Base-by-base conservation (phyloP, 1,139 yeast genomes). In the Protomyces lactucae-debilis region DNA sequence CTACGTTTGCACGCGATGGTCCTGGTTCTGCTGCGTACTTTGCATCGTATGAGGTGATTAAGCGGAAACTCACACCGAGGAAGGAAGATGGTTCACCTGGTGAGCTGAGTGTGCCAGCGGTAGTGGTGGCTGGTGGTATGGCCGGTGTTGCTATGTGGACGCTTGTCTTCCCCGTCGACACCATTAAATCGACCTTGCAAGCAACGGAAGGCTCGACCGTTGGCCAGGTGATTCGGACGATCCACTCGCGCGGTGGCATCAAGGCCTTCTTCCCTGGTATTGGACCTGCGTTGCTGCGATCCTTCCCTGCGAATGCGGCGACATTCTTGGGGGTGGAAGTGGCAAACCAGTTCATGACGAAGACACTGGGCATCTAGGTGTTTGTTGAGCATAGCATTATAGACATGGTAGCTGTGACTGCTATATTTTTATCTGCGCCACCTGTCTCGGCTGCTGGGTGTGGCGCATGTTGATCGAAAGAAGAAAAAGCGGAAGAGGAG, bases 81-180 rank as follows among this genome's bases (percentile, higher is more conserved):
- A 80, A 82, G 66, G 70, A 74, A 45, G 67, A 67, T 40, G 75
- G 89, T 75, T 85, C 90, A 12, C 79, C 92, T 56, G 76, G 83
- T 39, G 93, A 95, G 53, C 84, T 93, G 68, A 85, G 91, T 69
- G 79, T 88, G 65, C 96, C 97, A 55, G 98, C 93, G 55, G 84
- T 92, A 67, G 85, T 91, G 69, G 79, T 87, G 61, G 96, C 97
- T 55, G 98, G 98, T 76, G 98, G 98, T 45, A 82, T 84, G 74
- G 96, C 97, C 2, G 98, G 98, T 74, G 88, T 92, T 68, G 84
- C 96, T 36, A 92, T 92, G 98, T 93, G 99, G 99, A 78, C 88
- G 55, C 90, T 88, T 54, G 95, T 93, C 52, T 93, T 91, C 89
- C 99, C 99, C 55, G 83, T 93, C 64, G 99, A 93, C 75, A 93